These are phyloP conservation scores for Xylariaceae sp. DNA, from an alignment of 2,329 filamentous ascomycete genomes.

Conservation along the genomic window DNA sequence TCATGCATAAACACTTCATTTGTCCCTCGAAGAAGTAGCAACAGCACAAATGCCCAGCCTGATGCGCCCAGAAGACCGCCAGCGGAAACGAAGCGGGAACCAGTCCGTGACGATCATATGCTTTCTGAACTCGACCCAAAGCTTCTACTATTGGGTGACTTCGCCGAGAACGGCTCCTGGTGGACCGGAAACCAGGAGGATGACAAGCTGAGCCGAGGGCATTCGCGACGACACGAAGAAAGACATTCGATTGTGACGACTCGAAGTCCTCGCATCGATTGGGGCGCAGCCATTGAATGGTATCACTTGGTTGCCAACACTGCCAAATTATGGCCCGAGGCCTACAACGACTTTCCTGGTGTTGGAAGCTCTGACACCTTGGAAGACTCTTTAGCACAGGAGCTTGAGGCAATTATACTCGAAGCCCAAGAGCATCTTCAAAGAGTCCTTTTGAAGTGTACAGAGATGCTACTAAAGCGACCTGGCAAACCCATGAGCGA, in stretches of 20 bases:
- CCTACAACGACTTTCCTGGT: constrained; percentile 52
- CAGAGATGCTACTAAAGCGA: constrained; percentile 74
- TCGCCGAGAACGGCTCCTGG: constrained; percentile 79
- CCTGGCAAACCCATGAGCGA: constrained; percentile 66
- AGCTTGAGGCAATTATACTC: constrained; percentile 45
- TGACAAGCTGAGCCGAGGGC: constrained; percentile 29
- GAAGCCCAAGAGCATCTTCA: constrained; percentile 66
- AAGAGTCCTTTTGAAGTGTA: constrained; percentile 68
- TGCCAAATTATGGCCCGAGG: constrained; percentile 61
- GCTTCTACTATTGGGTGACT: constrained; percentile 66
- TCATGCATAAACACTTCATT: constrained; percentile 78
- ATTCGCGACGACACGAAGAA: constrained; percentile 33
- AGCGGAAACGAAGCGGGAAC: constrained; percentile 33
- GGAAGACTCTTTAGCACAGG: constrained; percentile 36
- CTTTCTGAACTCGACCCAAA: constrained; percentile 69
- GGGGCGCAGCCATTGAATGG: constrained; percentile 68
- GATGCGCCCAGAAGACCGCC: constrained; percentile 30
- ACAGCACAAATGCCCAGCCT: constrained; percentile 26
- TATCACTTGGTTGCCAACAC: constrained; percentile 66
- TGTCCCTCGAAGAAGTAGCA: constrained; percentile 43
- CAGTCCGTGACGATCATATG: constrained; percentile 34
- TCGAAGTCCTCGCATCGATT: constrained; percentile 69
- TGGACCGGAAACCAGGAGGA: constrained; percentile 63
- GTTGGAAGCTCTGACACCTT: constrained; percentile 29
- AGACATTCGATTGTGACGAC: constrained; percentile 45